Percentiles rank a stretch among this genome's conserved stretches.
Evolutionary conservation across 2,329 filamentous ascomycete genomes (phyloP).

Genomic region (Amylocarpus encephaloides): DNA sequence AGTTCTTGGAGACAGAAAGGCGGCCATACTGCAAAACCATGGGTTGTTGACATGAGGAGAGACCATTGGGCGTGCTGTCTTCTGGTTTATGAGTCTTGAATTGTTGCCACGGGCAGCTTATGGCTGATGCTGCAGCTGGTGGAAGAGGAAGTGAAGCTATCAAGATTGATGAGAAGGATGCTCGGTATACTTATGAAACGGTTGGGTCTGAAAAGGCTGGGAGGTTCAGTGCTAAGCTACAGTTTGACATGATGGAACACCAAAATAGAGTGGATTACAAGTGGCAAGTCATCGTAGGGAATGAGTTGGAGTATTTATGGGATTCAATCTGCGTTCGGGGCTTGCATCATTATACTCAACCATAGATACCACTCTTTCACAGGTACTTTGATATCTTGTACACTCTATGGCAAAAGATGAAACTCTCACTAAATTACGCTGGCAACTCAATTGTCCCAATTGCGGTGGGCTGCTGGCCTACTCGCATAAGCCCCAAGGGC

Average conservation of each 20-base stretch:
- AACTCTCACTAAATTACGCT: no score
- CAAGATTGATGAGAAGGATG: conserved; percentile 63
- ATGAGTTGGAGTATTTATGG: no score
- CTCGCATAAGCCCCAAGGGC: no score
- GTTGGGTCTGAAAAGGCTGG: conserved; percentile 56
- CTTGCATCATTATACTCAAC: no score
- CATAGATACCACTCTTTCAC: no score
- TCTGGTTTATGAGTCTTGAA: conserved; percentile 48
- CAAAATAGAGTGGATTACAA: conserved; percentile 36
- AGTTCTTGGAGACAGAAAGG: conserved; percentile 43
- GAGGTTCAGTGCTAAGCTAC: conserved; percentile 64
- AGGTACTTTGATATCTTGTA: no score
- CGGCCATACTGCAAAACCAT: conserved; percentile 48
- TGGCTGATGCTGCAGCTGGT: conserved; percentile 53
- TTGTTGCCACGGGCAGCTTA: conserved; percentile 42
- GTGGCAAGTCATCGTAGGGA: conserved; percentile 14
- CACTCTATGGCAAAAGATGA: no score
- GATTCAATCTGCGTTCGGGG: no score
- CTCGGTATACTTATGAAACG: conserved; percentile 58
- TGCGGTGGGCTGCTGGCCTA: no score
- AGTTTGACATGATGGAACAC: conserved; percentile 63
- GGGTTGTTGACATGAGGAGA: conserved; percentile 46
- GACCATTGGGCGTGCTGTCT: conserved; percentile 45
- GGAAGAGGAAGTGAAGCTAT: conserved; percentile 58
- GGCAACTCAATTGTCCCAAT: no score